Evolutionary conservation across 1,139 yeast genomes (phyloP).

Genomic region (Taphrina flavorubra): DNA sequence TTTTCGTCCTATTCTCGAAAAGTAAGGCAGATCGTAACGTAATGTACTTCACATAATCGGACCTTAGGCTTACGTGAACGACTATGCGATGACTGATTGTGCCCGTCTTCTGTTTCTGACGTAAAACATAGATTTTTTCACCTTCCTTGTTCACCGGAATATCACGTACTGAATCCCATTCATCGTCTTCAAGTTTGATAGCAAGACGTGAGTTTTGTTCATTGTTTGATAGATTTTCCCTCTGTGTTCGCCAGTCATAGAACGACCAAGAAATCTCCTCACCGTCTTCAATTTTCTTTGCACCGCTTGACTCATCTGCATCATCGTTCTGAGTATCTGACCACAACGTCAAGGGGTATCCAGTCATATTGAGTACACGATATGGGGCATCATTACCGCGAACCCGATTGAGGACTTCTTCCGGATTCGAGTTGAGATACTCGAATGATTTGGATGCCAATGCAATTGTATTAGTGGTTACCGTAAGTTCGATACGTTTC

Average conservation of each 20-base stretch:
- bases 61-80: conserved; percentile 71
- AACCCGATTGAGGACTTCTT: conserved; percentile 60
- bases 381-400: conserved; percentile 87
- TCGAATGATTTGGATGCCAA: conserved; percentile 59
- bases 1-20: conserved; percentile 72
- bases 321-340: conserved; percentile 56
- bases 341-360: conserved; percentile 80
- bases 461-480: conserved; percentile 72
- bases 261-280: conserved; percentile 81
- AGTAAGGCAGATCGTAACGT: conserved; percentile 75
- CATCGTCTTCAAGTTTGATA: conserved; percentile 57
- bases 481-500: conserved; percentile 75
- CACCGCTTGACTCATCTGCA: conserved; percentile 47
- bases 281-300: conserved; percentile 57
- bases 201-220: conserved; percentile 36
- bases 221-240: conserved; percentile 59
- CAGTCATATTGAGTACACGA: conserved; percentile 80
- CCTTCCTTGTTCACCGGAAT: conserved; percentile 83
- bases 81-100: conserved; percentile 67
- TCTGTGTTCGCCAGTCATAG: conserved; percentile 87
- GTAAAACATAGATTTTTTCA: conserved; percentile 71
- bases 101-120: conserved; percentile 61
- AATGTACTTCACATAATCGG: conserved; percentile 78
- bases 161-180: conserved; percentile 60
- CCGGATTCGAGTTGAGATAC: conserved; percentile 67